Evolutionary conservation across 306 rosid genomes (phyloP).

Genomic region (Pterocarpus macrocarpus): DNA sequence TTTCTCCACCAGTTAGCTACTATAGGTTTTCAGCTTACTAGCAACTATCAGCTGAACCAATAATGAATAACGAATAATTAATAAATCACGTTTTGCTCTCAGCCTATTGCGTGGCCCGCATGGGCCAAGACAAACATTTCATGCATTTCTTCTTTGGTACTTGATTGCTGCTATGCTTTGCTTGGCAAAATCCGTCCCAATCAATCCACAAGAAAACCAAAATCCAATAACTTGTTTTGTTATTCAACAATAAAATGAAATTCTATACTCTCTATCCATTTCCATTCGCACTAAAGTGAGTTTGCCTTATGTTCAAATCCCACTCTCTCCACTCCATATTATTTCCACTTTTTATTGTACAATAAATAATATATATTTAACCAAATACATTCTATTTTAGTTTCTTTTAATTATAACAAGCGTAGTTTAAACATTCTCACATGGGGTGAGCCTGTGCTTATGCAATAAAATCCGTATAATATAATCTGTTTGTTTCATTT

Average conservation of each 20-base stretch:
- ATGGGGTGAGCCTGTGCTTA: background rate
- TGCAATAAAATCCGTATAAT: background rate
- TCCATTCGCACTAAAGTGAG: background rate
- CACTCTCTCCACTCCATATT: background rate
- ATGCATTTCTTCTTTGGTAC: background rate
- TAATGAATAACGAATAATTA: background rate
- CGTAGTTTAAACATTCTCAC: background rate
- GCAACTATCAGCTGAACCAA: background rate
- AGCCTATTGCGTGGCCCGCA: background rate
- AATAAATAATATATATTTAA: background rate
- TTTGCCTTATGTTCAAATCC: background rate
- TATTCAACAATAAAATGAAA: no score
- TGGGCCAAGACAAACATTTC: background rate
- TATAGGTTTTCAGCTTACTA: background rate
- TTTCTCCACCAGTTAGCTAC: conserved; percentile 7
- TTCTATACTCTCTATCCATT: no score
- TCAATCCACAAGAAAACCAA: background rate
- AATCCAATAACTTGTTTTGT: background rate
- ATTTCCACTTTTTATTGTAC: background rate
- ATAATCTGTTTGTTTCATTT: background rate
- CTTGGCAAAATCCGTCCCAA: background rate
- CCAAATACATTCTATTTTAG: background rate
- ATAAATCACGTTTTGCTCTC: background rate
- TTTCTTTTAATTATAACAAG: background rate
- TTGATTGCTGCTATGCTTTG: conserved; percentile 3